A percentile compares a stretch with the other conserved stretches of the same genome.
Conservation (phyloP, 345 rosid species). For the Psidium friedrichsthalianum region DNA sequence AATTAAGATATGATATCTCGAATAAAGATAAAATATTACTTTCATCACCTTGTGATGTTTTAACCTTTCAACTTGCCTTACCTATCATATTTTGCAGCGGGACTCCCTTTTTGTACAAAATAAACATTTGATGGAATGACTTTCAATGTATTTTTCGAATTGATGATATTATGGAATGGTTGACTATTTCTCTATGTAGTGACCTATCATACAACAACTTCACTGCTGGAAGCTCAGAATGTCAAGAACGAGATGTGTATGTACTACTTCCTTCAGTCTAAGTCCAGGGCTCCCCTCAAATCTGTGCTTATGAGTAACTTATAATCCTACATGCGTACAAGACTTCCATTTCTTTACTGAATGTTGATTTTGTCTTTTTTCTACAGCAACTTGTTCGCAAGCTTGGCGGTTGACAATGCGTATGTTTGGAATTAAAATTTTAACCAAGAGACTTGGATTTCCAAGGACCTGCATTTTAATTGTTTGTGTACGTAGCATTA, state of each 20-base stretch:
- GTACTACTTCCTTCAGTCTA: neutral
- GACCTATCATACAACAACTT: slow-evolving; percentile 12
- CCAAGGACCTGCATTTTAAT: neutral
- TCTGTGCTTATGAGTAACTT: neutral
- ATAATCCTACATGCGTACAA: neutral
- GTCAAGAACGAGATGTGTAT: neutral
- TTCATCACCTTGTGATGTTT: neutral
- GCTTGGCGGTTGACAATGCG: neutral
- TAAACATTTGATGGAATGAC: neutral
- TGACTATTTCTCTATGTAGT: neutral
- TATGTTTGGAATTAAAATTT: neutral
- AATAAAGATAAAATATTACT: neutral
- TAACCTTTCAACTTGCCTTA: neutral
- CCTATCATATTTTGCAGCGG: neutral
- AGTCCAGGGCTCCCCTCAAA: neutral
- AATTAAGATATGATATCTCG: accelerated
- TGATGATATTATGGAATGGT: neutral
- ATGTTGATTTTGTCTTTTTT: neutral
- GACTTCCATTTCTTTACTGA: neutral
- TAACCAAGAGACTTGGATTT: neutral
- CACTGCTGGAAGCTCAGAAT: neutral
- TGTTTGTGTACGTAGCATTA: too few species aligned
- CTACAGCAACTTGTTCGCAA: slow-evolving; percentile 7
- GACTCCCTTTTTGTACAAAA: neutral
- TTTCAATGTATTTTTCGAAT: neutral